Evolutionary conservation across 2,329 filamentous ascomycete species (phyloP).

Genomic region (Massarina eburnea): DNA sequence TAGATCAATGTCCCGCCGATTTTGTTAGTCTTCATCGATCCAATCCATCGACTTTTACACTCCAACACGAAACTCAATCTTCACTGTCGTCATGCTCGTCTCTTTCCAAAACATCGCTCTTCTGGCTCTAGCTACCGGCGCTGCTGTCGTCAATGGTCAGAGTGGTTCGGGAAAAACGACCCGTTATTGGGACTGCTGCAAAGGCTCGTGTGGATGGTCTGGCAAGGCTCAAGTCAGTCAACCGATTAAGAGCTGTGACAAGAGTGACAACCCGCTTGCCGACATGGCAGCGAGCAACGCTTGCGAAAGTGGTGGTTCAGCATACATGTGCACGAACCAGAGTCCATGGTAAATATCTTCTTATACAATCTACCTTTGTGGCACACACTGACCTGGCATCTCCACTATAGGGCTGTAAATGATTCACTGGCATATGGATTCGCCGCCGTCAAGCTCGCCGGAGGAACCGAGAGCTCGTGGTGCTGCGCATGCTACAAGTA

Average conservation of each 20-base stretch:
- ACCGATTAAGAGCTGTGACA: conserved; percentile 59
- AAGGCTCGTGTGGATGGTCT: conserved; percentile 65
- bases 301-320: conserved; percentile 58
- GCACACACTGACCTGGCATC: too few relatives aligned
- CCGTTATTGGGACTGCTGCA: conserved; percentile 64
- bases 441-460: conserved; percentile 61
- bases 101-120: conserved; percentile 32
- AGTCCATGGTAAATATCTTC: too few relatives aligned
- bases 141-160: conserved; percentile 30
- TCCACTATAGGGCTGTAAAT: conserved; percentile 59
- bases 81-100: conserved; percentile 20
- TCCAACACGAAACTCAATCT: not conserved
- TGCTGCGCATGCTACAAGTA: conserved; percentile 67
- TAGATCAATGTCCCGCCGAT: not conserved
- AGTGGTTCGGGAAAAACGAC: conserved; percentile 35
- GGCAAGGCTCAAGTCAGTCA: conserved; percentile 57
- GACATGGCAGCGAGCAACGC: conserved; percentile 54
- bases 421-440: conserved; percentile 65
- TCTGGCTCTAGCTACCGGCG: conserved; percentile 27
- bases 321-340: conserved; percentile 63
- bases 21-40: not conserved
- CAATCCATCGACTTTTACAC: not conserved
- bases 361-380: too few relatives aligned
- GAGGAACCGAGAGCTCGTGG: conserved; percentile 57
- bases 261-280: conserved; percentile 57